Conservation (phyloP, 805 yeast species). For the Komagataella phaffii region DNA sequence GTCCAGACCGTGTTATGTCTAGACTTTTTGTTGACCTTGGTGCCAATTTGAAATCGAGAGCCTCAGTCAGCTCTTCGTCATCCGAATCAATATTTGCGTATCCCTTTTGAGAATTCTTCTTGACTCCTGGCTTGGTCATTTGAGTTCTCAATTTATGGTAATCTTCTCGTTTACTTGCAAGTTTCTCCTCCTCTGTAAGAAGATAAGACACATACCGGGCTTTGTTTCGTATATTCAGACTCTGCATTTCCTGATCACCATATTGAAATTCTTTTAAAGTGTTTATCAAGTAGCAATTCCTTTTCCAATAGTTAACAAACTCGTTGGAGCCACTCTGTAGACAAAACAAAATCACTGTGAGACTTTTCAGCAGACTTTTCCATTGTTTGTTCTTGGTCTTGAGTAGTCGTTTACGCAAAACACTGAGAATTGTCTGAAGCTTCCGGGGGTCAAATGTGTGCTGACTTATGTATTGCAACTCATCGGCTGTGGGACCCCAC, state of each 20-base stretch:
- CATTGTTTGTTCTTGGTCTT: slow-evolving; percentile 17
- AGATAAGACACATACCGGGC: slow-evolving; percentile 19
- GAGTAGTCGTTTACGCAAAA: slow-evolving; percentile 26
- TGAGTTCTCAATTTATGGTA: slow-evolving; percentile 26
- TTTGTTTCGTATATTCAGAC: slow-evolving; percentile 23
- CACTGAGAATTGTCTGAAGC: slow-evolving; percentile 23
- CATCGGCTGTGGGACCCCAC: slow-evolving; percentile 43
- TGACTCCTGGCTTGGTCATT: slow-evolving; percentile 26
- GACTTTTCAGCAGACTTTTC: slow-evolving; percentile 30
- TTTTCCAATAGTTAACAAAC: slow-evolving; percentile 32
- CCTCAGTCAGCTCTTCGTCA: slow-evolving; percentile 6
- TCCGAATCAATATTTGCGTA: slow-evolving; percentile 13
- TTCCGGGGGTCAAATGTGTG: slow-evolving; percentile 27
- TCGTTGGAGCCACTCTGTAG: slow-evolving; percentile 39
- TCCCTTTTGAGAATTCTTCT: slow-evolving; percentile 5
- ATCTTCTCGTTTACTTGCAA: slow-evolving; percentile 25
- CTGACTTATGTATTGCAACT: slow-evolving; percentile 36
- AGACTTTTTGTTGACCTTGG: slow-evolving; percentile 12
- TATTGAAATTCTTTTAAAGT: slow-evolving; percentile 14
- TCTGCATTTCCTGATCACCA: slow-evolving; percentile 9
- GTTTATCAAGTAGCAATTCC: slow-evolving; percentile 20
- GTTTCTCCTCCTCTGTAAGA: slow-evolving; percentile 17
- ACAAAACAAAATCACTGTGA: slow-evolving; percentile 37
- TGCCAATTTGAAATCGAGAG: not conserved
- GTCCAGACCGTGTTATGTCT: slow-evolving; percentile 13